Conservation (phyloP, 192 early-diverging fungal species). For the Rhizophagus clarus region DNA sequence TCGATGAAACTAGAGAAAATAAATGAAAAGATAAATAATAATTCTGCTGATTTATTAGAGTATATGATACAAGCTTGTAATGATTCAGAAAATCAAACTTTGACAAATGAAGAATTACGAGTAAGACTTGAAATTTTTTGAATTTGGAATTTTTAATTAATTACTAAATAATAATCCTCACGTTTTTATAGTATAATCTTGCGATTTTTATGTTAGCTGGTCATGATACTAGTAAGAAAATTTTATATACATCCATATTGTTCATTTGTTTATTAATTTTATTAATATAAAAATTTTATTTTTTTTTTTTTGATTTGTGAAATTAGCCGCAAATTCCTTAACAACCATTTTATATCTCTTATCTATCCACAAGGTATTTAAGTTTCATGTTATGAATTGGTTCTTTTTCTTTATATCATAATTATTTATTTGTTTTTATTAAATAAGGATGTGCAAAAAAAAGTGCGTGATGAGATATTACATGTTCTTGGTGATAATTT, state of each 20-base stretch:
- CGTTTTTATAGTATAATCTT: background rate
- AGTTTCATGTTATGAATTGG: background rate
- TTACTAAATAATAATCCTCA: background rate
- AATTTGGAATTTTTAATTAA: too few species aligned
- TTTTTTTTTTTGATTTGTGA: background rate
- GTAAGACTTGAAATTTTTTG: background rate
- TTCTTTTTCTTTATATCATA: background rate
- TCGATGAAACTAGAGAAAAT: background rate
- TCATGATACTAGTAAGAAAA: background rate
- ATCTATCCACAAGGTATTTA: background rate
- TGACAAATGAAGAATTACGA: background rate
- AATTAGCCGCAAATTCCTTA: background rate
- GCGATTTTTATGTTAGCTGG: conserved; percentile 1
- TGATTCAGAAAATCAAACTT: background rate
- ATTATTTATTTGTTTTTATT: background rate
- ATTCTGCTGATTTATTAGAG: background rate
- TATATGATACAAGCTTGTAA: background rate
- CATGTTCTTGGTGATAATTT: background rate
- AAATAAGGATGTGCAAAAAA: background rate
- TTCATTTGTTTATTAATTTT: background rate
- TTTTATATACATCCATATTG: background rate
- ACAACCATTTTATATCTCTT: background rate
- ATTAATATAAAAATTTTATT: background rate
- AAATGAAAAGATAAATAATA: too few species aligned
- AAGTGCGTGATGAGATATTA: background rate